These are phyloP conservation scores for Aegilops longissima DNA, from an alignment of 176 grass and related monocot genomes.

Conservation along the genomic window DNA sequence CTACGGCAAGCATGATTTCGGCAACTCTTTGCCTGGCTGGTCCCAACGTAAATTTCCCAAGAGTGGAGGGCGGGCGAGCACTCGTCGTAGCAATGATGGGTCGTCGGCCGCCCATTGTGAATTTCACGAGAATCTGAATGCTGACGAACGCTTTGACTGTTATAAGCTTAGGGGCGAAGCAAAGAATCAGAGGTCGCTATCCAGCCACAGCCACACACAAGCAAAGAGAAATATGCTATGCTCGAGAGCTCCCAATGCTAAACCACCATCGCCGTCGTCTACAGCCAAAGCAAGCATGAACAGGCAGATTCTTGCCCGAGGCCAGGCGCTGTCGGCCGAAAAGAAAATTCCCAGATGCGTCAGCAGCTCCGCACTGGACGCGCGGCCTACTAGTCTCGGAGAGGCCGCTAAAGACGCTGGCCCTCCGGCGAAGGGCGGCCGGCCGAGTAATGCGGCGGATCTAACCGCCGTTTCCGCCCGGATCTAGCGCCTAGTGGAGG, in stretches of 20 bases:
- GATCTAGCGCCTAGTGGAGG: not conserved
- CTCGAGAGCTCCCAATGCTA: not conserved
- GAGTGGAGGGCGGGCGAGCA: no score
- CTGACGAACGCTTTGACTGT: not conserved
- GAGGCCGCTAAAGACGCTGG: no score
- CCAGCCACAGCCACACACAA: not conserved
- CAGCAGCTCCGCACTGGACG: not conserved
- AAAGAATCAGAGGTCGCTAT: not conserved
- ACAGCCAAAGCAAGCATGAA: not conserved
- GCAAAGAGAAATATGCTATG: not conserved
- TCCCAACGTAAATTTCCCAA: not conserved
- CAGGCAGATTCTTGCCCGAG: not conserved
- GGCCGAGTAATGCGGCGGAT: constrained; percentile 26
- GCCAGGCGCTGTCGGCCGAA: not conserved
- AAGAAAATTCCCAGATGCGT: not conserved
- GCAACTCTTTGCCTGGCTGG: not conserved
- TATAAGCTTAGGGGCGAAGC: not conserved
- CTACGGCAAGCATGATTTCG: not conserved
- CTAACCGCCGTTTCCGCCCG: not conserved
- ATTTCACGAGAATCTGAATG: constrained; percentile 6
- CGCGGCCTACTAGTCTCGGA: not conserved
- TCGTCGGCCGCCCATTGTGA: not conserved
- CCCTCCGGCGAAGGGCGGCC: not conserved
- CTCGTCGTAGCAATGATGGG: not conserved
- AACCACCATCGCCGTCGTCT: not conserved